These are phyloP conservation scores for Noccaea bulbosa DNA, from an alignment of 345 rosid species.

Conservation along the genomic window DNA sequence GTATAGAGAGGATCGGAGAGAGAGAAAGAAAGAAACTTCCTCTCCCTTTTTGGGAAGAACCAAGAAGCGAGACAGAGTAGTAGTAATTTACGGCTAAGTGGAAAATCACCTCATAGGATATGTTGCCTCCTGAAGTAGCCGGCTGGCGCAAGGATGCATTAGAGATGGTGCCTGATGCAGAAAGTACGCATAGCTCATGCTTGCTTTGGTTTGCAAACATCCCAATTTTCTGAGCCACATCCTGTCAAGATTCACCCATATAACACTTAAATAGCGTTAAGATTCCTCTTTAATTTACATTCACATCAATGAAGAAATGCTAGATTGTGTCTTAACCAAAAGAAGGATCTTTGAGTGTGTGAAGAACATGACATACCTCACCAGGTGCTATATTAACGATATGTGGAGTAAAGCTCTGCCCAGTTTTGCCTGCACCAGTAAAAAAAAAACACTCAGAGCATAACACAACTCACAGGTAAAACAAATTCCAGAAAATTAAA, in stretches of 20 bases:
- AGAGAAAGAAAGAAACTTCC: conserved; percentile 4
- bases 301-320: neutral
- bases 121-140: conserved; percentile 70
- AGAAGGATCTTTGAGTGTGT: neutral
- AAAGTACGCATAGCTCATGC: conserved; percentile 80
- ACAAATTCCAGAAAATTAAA: neutral
- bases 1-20: neutral
- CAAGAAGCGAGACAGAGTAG: neutral
- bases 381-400: conserved; percentile 76
- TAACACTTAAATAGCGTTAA: conserved; percentile 6
- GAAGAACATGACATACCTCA: conserved; percentile 60
- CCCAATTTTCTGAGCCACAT: conserved; percentile 77
- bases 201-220: conserved; percentile 76
- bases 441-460: conserved; percentile 3
- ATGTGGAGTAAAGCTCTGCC: conserved; percentile 83
- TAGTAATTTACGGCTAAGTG: neutral
- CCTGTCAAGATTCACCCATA: conserved; percentile 55
- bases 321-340: conserved; percentile 2
- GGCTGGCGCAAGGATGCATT: conserved; percentile 83
- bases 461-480: neutral
- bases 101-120: conserved; percentile 72
- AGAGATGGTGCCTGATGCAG: conserved; percentile 86
- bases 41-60: conserved; percentile 10
- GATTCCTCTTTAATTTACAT: neutral
- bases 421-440: conserved; percentile 61